Evolutionary conservation across 306 rosid species (phyloP).

Genomic region (Macrotyloma uniflorum): DNA sequence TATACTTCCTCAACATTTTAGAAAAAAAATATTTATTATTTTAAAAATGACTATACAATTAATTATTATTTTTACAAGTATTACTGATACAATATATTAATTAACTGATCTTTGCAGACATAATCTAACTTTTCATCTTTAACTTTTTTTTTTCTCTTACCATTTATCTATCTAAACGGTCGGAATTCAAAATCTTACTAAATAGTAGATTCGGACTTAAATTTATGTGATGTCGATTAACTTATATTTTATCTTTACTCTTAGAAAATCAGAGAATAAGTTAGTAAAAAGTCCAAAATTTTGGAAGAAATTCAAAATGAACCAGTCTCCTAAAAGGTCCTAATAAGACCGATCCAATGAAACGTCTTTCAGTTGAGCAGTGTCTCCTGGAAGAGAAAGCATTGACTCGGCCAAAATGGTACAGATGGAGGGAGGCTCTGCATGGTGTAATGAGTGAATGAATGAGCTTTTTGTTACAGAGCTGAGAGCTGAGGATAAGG

Average conservation of each 20-base stretch:
- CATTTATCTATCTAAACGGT: too few species aligned
- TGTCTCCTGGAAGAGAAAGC: slow-evolving; percentile 38
- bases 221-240: too few species aligned
- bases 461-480: slow-evolving; percentile 10
- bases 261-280: not conserved
- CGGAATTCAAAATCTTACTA: too few species aligned
- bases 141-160: too few species aligned
- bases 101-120: too few species aligned
- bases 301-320: not conserved
- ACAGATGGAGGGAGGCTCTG: not conserved
- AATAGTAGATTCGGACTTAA: too few species aligned
- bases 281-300: not conserved
- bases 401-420: not conserved
- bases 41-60: too few species aligned
- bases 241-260: not conserved
- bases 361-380: not conserved
- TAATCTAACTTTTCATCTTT: too few species aligned
- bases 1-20: too few species aligned
- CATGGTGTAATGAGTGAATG: not conserved
- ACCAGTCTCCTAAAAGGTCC: not conserved
- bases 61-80: too few species aligned
- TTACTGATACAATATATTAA: too few species aligned
- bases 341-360: not conserved
- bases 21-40: too few species aligned
- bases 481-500: slow-evolving; percentile 74